Conservation (phyloP, 2,329 filamentous ascomycete genomes). For the Colletotrichum cordylinicola region DNA sequence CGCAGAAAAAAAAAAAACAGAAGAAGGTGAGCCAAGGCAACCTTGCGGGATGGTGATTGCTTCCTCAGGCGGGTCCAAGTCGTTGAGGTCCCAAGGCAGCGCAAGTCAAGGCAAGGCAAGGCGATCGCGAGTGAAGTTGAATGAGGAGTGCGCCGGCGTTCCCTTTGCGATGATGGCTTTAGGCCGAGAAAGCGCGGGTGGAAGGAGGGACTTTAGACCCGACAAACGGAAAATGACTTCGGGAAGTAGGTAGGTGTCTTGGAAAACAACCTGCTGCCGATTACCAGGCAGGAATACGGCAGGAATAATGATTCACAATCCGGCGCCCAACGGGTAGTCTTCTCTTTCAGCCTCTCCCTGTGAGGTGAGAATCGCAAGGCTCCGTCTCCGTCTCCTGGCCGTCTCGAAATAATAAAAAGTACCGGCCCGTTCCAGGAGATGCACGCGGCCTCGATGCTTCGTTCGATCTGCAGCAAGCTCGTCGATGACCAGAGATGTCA, state of each 20-base stretch:
- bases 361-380: background rate
- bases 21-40: background rate
- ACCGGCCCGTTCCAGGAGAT: background rate
- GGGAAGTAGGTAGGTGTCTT: background rate
- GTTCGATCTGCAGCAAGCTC: background rate
- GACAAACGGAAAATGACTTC: background rate
- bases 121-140: background rate
- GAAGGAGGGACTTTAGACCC: background rate
- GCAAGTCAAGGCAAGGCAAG: background rate
- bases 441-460: background rate
- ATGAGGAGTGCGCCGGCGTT: background rate
- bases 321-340: background rate
- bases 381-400: background rate
- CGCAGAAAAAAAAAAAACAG: background rate
- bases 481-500: background rate
- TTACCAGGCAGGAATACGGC: background rate
- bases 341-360: background rate
- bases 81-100: background rate
- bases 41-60: background rate
- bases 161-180: background rate
- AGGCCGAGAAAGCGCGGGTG: background rate
- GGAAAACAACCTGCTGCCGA: background rate
- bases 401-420: background rate
- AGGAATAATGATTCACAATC: background rate
- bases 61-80: background rate